A percentile compares a stretch with the other conserved stretches of the same genome.
These are phyloP conservation scores for Daedaleopsis nitida DNA, from an alignment of 768 basidiomycete genomes.

Conservation along the genomic window DNA sequence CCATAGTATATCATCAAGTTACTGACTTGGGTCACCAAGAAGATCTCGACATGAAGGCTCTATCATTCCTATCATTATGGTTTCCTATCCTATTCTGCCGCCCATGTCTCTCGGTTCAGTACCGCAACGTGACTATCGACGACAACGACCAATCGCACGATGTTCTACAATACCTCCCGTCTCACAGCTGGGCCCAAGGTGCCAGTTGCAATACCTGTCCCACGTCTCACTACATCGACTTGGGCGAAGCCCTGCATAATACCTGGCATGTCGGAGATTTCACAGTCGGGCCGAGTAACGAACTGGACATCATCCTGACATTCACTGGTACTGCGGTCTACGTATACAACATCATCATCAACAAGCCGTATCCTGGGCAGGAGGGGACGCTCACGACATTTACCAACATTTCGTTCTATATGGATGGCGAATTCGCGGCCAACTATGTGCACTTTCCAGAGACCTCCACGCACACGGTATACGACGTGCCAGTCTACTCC, in stretches of 20 bases:
- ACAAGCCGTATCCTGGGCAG: not conserved
- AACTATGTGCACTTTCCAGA: slow-evolving; percentile 6
- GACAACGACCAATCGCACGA: not conserved
- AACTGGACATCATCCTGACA: no score
- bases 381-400: slow-evolving; percentile 3
- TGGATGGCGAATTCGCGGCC: slow-evolving; percentile 9
- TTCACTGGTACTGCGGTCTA: slow-evolving; percentile 1
- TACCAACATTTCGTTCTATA: slow-evolving; percentile 10
- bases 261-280: no score
- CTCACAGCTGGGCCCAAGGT: not conserved
- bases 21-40: no score
- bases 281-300: not conserved
- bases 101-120: no score
- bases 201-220: no score
- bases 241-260: no score
- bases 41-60: no score
- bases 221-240: no score
- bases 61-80: no score
- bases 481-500: slow-evolving; percentile 10
- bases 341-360: slow-evolving; percentile 12
- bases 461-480: not conserved
- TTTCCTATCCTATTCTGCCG: no score
- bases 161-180: not conserved
- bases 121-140: not conserved
- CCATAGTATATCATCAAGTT: no score